Base-by-base conservation (phyloP, 257 asterid species). In the Paraleonurus japonicus region DNA sequence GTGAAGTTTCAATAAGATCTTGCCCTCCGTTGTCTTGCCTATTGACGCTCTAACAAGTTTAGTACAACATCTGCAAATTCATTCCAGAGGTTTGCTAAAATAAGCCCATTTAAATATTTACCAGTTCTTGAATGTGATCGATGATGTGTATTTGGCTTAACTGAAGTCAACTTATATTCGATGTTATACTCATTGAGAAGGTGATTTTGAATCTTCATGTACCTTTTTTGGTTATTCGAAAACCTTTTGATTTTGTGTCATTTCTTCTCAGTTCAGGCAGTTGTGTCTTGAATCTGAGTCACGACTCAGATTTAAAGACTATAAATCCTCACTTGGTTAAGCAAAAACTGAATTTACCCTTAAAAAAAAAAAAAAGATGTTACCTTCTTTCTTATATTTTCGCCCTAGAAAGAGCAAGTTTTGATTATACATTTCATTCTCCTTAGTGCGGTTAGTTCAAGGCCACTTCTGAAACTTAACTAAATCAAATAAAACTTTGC, bases 131-230 rank as follows among this genome's bases (percentile, higher is more conserved):
- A 47, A n/a, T 47, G 54, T 47, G 66, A 30, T 47, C 7, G 16
- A 53, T 73, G 61, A 22, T 65, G 60, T 0, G 37, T 27, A 54
- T 65, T 51, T 73, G 60, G 58, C 65, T 72, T 37, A 71, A 30
- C 12, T 73, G 26, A 37, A 64, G 60, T 39, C 24, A 39, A 43
- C 8, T 28, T 50, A n/a, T 27, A 28, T 50, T 50, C 27, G n/a
- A 33, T 62, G 65, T 72, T 62, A 26, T 62, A 23, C 22, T 32
- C 50, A 2, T 15, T 0, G 71, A 35, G 37, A 50, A 51, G 35
- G 43, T 39, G 66, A 15, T 57, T 69, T 43, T 50, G 41, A 5
- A 23, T 45, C 58, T 45, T 27, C 33, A 8, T 43, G 27, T 20
- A 27, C 15, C 51, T 72, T 12, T 39, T 10, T 23, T 13, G 37